Percentiles rank a stretch among this genome's conserved stretches.
Conservation (phyloP, 768 basidiomycete genomes). For the Suillus paluster region DNA sequence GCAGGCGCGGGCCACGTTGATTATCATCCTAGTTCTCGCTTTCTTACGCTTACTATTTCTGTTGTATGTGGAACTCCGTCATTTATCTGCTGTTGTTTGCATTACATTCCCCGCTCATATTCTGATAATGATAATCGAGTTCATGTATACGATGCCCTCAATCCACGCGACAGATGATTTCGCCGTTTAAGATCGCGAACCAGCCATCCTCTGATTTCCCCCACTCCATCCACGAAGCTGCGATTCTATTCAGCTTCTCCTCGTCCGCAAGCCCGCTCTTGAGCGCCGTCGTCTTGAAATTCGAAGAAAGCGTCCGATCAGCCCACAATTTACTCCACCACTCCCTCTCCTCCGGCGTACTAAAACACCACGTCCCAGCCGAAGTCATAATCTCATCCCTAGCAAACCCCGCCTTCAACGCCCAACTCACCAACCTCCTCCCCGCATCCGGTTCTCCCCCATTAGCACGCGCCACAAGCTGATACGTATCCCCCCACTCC, state of each 20-base stretch:
- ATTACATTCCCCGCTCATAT: not conserved
- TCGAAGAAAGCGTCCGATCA: constrained; percentile 38
- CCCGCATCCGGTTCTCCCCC: constrained; percentile 47
- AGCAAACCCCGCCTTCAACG: constrained; percentile 41
- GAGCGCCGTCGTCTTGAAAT: constrained; percentile 36
- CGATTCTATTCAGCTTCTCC: constrained; percentile 28
- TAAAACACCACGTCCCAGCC: constrained; percentile 42
- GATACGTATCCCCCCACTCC: constrained; percentile 26
- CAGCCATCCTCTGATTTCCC: constrained; percentile 36
- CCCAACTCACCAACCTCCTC: constrained; percentile 42
- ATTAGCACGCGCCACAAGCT: constrained; percentile 29
- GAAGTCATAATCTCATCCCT: constrained; percentile 30
- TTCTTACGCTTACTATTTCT: constrained; percentile 11
- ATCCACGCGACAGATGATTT: constrained; percentile 33
- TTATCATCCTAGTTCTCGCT: not conserved
- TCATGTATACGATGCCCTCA: not conserved
- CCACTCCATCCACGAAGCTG: constrained; percentile 35
- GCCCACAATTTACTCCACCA: constrained; percentile 47
- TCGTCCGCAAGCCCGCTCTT: constrained; percentile 26
- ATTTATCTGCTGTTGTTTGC: constrained; percentile 11
- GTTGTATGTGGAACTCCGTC: constrained; percentile 13
- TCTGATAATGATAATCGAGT: constrained; percentile 3
- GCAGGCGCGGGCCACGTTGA: not conserved
- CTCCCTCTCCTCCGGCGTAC: constrained; percentile 37
- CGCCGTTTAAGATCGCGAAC: constrained; percentile 38